Percentiles rank a stretch among this genome's conserved stretches.
These are phyloP conservation scores for Chrysophaeum taylorii DNA, from an alignment of 352 stramenopile species.

Conservation along the genomic window DNA sequence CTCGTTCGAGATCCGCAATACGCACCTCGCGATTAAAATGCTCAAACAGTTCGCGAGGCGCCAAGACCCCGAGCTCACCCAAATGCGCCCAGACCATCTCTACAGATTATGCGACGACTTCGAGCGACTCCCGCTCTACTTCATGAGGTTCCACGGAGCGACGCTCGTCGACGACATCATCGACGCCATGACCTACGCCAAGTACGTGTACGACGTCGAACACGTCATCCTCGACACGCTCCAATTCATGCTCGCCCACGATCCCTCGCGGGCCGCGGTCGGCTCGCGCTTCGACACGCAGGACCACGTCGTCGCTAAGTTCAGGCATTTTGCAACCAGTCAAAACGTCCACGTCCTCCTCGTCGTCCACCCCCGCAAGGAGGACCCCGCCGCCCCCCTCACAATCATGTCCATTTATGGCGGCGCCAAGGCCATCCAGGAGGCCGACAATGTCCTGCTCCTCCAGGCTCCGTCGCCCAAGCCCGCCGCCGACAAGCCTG, in stretches of 20 bases:
- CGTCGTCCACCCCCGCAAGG: constrained; percentile 97
- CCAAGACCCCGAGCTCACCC: constrained; percentile 32
- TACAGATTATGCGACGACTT: constrained; percentile 81
- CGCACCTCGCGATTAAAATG: constrained; percentile 91
- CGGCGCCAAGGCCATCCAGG: constrained; percentile 96
- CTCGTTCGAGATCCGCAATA: constrained; percentile 97
- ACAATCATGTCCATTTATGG: constrained; percentile 92
- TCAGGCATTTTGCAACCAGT: constrained; percentile 84
- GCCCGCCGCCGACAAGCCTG: constrained; percentile 15
- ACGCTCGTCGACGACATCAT: constrained; percentile 47
- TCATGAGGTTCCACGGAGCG: constrained; percentile 95
- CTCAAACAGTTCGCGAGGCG: constrained; percentile 73
- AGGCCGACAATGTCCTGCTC: constrained; percentile 98
- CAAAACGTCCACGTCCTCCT: constrained; percentile 96
- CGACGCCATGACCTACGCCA: constrained; percentile 49
- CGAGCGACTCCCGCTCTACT: constrained; percentile 87
- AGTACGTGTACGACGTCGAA: constrained; percentile 94
- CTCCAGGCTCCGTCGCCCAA: constrained; percentile 67
- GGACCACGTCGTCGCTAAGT: constrained; percentile 88
- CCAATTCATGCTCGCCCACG: constrained; percentile 99
- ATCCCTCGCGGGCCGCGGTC: constrained; percentile 35
- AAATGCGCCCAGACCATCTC: too few relatives aligned
- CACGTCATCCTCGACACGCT: constrained; percentile 99
- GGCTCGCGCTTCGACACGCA: constrained; percentile 67
- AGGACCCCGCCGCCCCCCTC: constrained; percentile 79